Evolutionary conservation across 2,329 filamentous ascomycete species (phyloP).

Genomic region (Aureobasidium subglaciale): DNA sequence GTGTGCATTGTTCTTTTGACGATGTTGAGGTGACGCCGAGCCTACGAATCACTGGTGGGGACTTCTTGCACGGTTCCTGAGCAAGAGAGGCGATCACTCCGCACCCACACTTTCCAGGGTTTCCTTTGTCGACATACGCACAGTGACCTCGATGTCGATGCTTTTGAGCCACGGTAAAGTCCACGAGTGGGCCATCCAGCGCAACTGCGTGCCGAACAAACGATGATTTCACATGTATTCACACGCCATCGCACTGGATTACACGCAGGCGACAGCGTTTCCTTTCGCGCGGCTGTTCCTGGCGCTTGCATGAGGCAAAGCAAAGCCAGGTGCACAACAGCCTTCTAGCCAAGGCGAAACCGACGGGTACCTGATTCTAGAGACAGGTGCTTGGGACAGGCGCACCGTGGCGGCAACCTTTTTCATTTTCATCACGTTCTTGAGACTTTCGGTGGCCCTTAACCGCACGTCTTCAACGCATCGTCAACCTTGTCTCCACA

Average conservation of each 20-base stretch:
- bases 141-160: slow-evolving; percentile 3
- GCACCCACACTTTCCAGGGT: slow-evolving; percentile 1
- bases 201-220: not conserved
- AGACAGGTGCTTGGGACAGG: slow-evolving; percentile 1
- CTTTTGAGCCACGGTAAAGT: not conserved
- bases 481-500: slow-evolving; percentile 10
- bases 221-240: not conserved
- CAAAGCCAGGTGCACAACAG: slow-evolving; percentile 4
- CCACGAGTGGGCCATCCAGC: not conserved
- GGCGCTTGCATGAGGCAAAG: slow-evolving; percentile 10
- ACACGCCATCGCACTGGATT: not conserved
- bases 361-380: slow-evolving; percentile 7
- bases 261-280: not conserved
- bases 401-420: slow-evolving; percentile 4
- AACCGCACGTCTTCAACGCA: slow-evolving; percentile 3
- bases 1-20: not conserved
- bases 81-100: not conserved
- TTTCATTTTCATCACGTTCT: slow-evolving; percentile 9
- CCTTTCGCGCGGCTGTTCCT: slow-evolving; percentile 7
- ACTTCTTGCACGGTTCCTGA: not conserved
- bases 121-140: not conserved
- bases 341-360: slow-evolving; percentile 6
- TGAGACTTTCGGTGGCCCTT: not conserved
- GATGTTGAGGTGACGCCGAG: slow-evolving; percentile 9
- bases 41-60: not conserved